Evolutionary conservation across 805 yeast species (phyloP).

Genomic region (Wickerhamomyces bisporus): DNA sequence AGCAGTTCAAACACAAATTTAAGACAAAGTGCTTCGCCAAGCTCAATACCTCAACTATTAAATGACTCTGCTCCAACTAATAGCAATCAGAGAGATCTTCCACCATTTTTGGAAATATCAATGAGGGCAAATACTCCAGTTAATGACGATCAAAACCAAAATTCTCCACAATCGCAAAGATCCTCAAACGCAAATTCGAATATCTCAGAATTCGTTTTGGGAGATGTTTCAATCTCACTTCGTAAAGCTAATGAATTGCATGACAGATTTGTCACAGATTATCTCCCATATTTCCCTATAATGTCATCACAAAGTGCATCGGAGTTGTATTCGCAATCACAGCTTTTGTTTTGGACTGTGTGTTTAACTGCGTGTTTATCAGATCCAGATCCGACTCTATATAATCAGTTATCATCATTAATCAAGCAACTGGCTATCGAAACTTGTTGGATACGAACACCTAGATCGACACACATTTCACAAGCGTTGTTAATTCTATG

Average conservation of each 20-base stretch:
- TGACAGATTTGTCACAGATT: constrained; percentile 56
- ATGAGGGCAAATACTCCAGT: constrained; percentile 30
- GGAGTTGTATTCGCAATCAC: constrained; percentile 78
- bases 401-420: constrained; percentile 66
- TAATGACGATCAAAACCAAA: constrained; percentile 7
- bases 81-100: constrained; percentile 30
- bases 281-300: constrained; percentile 76
- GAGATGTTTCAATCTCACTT: constrained; percentile 64
- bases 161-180: constrained; percentile 21
- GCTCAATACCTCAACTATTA: constrained; percentile 29
- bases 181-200: constrained; percentile 22
- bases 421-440: constrained; percentile 86
- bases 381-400: constrained; percentile 82
- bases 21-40: constrained; percentile 20
- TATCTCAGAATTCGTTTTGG: constrained; percentile 64
- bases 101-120: constrained; percentile 39
- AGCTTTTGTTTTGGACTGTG: constrained; percentile 85
- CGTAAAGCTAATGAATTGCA: constrained; percentile 71
- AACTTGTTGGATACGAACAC: constrained; percentile 90
- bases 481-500: constrained; percentile 83
- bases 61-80: constrained; percentile 41
- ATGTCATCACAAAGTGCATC: constrained; percentile 64
- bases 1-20: constrained; percentile 15
- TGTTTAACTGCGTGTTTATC: constrained; percentile 80
- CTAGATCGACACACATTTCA: constrained; percentile 88